Evolutionary conservation across 2,329 filamentous ascomycete genomes (phyloP), one percentile per base, ranked within the genome.

Genomic region (Paracamarosporium sp.): DNA sequence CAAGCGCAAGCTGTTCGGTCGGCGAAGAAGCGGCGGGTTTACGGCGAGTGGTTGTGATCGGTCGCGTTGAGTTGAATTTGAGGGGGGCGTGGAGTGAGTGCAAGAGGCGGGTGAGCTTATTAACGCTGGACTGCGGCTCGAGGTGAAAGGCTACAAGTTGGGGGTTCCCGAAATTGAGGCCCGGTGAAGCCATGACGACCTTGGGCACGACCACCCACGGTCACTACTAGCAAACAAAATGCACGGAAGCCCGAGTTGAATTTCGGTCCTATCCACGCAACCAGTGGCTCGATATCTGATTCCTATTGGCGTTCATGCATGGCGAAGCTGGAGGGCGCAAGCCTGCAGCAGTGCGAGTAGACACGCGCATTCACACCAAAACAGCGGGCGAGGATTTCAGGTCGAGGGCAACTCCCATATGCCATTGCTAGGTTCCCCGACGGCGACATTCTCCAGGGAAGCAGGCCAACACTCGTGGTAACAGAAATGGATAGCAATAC

Each of bases 171-270:
- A 22, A 24, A 45, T 55, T 36, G 55, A 56, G 56, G 55, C 24
- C 38, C 17, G 24, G 55, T 55, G 60, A 60, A 57, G 58, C 43
- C 55, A 52, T 64, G 52, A 55, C 56, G 41, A 52, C 54, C 30
- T 36, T 43, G 57, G 57, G 63, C 63, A 65, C 61, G 63, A 61
- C 30, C 55, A 58, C 41, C 41, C 35, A 8, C 36, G 31, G 43
- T 47, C 35, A 50, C 48, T 41, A 35, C 25, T 25, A 43, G 17
- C 36, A 22, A 36, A 35, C 33, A 55, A 57, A n/a, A n/a, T n/a
- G n/a, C n/a, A n/a, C n/a, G n/a, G n/a, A n/a, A n/a, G n/a, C n/a
- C n/a, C n/a, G n/a, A n/a, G n/a, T n/a, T n/a, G n/a, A n/a, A n/a
- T n/a, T n/a, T n/a, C n/a, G n/a, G n/a, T n/a, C n/a, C n/a, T n/a